Evolutionary conservation across 306 rosid genomes (phyloP).

Genomic region (Chamaecrista fasciculata): DNA sequence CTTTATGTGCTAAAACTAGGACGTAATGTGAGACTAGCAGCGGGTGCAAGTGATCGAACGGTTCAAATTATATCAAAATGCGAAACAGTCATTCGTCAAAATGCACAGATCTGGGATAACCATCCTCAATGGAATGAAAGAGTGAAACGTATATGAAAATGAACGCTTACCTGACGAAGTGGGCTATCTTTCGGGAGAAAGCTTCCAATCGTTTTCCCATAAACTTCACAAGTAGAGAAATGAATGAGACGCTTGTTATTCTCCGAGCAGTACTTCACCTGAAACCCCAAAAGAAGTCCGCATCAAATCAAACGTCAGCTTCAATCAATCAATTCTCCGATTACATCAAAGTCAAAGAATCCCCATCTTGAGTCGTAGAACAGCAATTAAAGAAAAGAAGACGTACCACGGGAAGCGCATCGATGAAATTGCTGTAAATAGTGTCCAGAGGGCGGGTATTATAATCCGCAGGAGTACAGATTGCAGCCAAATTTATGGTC

Average conservation of each 20-base stretch:
- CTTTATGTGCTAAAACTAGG: background rate
- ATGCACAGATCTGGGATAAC: constrained; percentile 31
- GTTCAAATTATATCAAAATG: constrained; percentile 19
- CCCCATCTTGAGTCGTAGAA: background rate
- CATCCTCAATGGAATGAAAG: background rate
- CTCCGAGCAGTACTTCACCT: constrained; percentile 96
- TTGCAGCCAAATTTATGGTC: constrained; percentile 96
- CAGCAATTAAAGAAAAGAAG: background rate
- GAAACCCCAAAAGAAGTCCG: constrained; percentile 12
- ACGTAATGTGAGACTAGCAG: background rate
- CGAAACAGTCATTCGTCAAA: background rate
- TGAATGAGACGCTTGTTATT: constrained; percentile 89
- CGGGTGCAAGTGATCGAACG: background rate
- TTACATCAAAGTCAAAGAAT: background rate
- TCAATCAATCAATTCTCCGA: constrained; percentile 31
- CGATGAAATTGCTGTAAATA: constrained; percentile 95
- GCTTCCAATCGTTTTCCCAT: constrained; percentile 95
- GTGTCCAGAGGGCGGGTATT: constrained; percentile 96
- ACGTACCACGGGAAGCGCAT: constrained; percentile 97
- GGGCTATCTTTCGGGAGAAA: constrained; percentile 95
- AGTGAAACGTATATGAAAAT: constrained; percentile 15
- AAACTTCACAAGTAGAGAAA: constrained; percentile 99
- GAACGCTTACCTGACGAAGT: constrained; percentile 77
- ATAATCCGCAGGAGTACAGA: constrained; percentile 97
- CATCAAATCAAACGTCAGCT: constrained; percentile 34